Conservation (phyloP, 495 filamentous ascomycete genomes). For the Xylaria bambusicola region DNA sequence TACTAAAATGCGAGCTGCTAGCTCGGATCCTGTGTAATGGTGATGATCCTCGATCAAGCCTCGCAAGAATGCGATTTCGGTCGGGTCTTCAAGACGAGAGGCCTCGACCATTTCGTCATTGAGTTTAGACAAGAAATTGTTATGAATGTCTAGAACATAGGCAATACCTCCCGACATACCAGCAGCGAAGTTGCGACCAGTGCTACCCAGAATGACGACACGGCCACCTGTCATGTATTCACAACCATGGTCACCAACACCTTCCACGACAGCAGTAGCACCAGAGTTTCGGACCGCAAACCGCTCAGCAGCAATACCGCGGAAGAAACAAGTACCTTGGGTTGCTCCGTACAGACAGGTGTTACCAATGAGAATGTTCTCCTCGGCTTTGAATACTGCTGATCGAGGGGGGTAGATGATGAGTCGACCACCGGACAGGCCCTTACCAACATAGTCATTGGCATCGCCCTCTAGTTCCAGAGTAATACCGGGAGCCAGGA, state of each 20-base stretch:
- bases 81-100: conserved; percentile 80
- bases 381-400: conserved; percentile 94
- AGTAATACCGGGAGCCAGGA: conserved; percentile 92
- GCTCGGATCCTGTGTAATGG: conserved; percentile 97
- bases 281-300: conserved; percentile 99
- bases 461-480: conserved; percentile 96
- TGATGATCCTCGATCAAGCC: conserved; percentile 97
- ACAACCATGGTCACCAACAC: conserved; percentile 95
- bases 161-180: conserved; percentile 99
- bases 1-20: conserved; percentile 92
- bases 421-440: conserved; percentile 90
- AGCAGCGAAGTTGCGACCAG: conserved; percentile 98
- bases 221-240: conserved; percentile 99
- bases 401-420: conserved; percentile 95
- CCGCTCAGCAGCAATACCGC: conserved; percentile 93
- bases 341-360: conserved; percentile 98
- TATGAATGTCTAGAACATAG: conserved; percentile 89
- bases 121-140: conserved; percentile 92
- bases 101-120: conserved; percentile 99
- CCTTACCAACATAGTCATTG: conserved; percentile 99
- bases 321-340: conserved; percentile 93
- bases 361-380: conserved; percentile 96
- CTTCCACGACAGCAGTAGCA: conserved; percentile 94
- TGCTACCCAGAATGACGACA: conserved; percentile 84
- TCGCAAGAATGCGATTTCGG: conserved; percentile 91